Evolutionary conservation across 2,329 filamentous ascomycete species (phyloP).

Genomic region (Cadophora luteo-olivacea): DNA sequence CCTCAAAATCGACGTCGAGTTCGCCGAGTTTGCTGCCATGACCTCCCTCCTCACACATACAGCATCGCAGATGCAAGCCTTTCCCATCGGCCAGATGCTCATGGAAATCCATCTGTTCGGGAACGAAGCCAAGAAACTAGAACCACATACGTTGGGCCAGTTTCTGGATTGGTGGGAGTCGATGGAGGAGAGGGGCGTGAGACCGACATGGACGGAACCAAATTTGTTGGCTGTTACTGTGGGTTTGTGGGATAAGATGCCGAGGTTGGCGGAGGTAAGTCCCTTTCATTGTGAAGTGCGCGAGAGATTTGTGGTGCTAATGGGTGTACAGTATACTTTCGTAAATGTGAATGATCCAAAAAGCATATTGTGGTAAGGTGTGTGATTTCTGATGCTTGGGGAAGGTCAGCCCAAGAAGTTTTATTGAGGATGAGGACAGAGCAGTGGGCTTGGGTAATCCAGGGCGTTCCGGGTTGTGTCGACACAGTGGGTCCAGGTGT

Average conservation of each 20-base stretch:
- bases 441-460: too few species aligned
- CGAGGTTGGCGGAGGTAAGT: conserved; percentile 34
- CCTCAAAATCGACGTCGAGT: conserved; percentile 50
- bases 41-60: conserved; percentile 39
- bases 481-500: too few species aligned
- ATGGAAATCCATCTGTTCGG: conserved; percentile 39
- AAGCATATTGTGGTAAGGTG: conserved; percentile 1
- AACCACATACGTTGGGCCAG: conserved; percentile 30
- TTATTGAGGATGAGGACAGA: too few species aligned
- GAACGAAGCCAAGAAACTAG: conserved; percentile 1
- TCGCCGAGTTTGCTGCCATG: conserved; percentile 46
- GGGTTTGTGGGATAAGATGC: conserved; percentile 30
- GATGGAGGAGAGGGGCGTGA: conserved; percentile 41
- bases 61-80: conserved; percentile 37
- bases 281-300: not conserved
- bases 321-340: conserved; percentile 3
- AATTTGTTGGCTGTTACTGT: conserved; percentile 39
- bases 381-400: too few species aligned
- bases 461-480: too few species aligned
- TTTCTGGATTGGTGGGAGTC: conserved; percentile 43
- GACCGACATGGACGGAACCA: conserved; percentile 40
- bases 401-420: too few species aligned
- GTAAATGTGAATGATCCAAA: conserved; percentile 6
- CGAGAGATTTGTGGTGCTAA: not conserved
- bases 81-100: conserved; percentile 40